Conservation (phyloP, 164 flowering plant genomes). For the Berberis vulgaris region DNA sequence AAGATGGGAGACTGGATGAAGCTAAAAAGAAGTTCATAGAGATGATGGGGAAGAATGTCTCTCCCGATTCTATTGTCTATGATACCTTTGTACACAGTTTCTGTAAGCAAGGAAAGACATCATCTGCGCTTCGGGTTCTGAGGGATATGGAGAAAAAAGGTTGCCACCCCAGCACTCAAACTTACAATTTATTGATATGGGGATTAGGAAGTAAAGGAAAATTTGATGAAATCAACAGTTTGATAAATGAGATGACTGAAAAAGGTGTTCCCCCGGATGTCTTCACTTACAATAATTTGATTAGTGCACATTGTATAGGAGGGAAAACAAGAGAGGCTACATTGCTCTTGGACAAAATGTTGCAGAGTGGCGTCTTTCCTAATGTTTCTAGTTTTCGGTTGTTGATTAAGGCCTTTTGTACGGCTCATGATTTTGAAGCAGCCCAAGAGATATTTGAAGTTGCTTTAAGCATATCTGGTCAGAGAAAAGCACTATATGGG, state of each 20-base stretch:
- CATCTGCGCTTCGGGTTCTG: slow-evolving; percentile 82
- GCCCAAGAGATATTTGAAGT: slow-evolving; percentile 64
- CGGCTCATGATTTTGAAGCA: slow-evolving; percentile 44
- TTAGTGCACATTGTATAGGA: slow-evolving; percentile 57
- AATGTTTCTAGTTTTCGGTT: slow-evolving; percentile 50
- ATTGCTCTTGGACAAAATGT: slow-evolving; percentile 66
- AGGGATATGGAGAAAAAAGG: slow-evolving; percentile 88
- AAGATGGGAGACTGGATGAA: slow-evolving; percentile 70
- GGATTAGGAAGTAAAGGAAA: slow-evolving; percentile 63
- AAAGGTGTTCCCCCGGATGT: slow-evolving; percentile 55
- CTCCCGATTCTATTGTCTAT: slow-evolving; percentile 62
- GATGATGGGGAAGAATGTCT: slow-evolving; percentile 59
- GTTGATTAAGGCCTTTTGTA: slow-evolving; percentile 59
- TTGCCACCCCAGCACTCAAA: slow-evolving; percentile 49
- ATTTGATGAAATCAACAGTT: slow-evolving; percentile 59
- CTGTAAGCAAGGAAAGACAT: slow-evolving; percentile 67
- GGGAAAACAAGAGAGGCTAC: slow-evolving; percentile 61
- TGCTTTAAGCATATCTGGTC: slow-evolving; percentile 54
- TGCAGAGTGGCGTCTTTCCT: slow-evolving; percentile 54
- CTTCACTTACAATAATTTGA: slow-evolving; percentile 57
- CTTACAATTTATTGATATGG: slow-evolving; percentile 72
- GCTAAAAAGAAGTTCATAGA: slow-evolving; percentile 77
- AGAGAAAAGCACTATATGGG: slow-evolving; percentile 55
- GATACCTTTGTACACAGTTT: slow-evolving; percentile 51
- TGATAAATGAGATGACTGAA: slow-evolving; percentile 79